Conservation (phyloP, 352 stramenopile genomes). For the Globisporangium mamillatum region DNA sequence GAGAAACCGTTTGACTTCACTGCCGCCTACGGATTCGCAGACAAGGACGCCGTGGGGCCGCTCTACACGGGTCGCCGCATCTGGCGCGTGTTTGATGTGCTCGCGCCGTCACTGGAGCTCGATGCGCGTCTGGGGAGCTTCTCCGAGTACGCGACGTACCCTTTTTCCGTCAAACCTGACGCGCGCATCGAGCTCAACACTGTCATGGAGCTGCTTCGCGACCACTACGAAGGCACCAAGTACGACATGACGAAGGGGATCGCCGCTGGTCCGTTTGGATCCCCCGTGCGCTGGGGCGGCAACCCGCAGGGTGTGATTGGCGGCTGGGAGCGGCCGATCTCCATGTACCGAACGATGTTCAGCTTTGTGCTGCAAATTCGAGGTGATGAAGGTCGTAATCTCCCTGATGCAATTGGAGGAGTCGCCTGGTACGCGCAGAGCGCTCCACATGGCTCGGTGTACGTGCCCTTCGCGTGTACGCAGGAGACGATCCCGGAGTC, state of each 20-base stretch:
- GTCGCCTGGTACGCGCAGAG: conserved; percentile 68
- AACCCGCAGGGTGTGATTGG: conserved; percentile 47
- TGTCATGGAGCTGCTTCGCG: conserved; percentile 82
- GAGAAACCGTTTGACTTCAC: conserved; percentile 41
- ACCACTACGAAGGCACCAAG: conserved; percentile 90
- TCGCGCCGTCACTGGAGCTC: conserved; percentile 58
- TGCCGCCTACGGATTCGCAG: conserved; percentile 35
- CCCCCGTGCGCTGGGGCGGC: conserved; percentile 80
- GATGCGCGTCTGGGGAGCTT: conserved; percentile 35
- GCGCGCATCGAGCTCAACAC: conserved; percentile 42
- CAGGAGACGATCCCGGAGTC: conserved; percentile 46
- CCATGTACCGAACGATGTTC: conserved; percentile 87
- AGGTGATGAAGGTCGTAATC: not conserved
- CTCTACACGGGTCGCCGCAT: conserved; percentile 60
- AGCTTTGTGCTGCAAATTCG: conserved; percentile 75
- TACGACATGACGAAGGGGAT: conserved; percentile 88
- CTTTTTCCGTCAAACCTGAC: conserved; percentile 74
- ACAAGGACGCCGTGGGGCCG: conserved; percentile 29
- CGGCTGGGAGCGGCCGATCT: conserved; percentile 89
- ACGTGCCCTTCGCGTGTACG: conserved; percentile 62
- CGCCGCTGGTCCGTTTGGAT: conserved; percentile 88
- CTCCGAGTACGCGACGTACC: conserved; percentile 50
- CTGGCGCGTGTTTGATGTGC: conserved; percentile 72
- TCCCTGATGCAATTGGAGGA: conserved; percentile 44
- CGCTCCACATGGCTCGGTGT: conserved; percentile 69